phyloP scores from a whole-genome alignment of 495 filamentous ascomycete genomes.

The Staphylotrichum longicolle region DNA sequence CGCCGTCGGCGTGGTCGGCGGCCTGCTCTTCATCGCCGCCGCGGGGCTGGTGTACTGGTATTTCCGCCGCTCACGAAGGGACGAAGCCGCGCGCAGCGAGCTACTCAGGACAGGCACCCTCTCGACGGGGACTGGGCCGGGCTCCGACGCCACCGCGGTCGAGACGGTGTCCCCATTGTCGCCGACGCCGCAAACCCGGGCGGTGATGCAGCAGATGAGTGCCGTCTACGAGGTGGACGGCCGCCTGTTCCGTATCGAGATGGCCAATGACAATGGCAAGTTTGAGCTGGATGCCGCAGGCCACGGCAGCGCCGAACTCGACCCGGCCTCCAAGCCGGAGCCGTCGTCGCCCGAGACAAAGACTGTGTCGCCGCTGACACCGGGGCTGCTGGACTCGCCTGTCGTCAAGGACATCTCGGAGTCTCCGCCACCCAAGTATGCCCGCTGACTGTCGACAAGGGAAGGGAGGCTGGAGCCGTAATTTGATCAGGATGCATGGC shows the following conservation, averaged over 20 bases:
- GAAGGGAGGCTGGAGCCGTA: no score
- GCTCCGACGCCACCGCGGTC: background rate
- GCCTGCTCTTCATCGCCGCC: slow-evolving; percentile 15
- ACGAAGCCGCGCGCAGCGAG: background rate
- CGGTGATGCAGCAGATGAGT: background rate
- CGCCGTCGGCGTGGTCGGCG: slow-evolving; percentile 28
- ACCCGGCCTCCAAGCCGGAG: background rate
- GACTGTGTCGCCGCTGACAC: background rate
- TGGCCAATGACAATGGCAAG: slow-evolving; percentile 21
- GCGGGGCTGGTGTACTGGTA: slow-evolving; percentile 22
- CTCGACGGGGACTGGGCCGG: background rate
- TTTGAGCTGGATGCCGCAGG: slow-evolving; percentile 28
- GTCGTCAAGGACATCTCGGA: background rate
- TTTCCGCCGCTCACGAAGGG: slow-evolving; percentile 18
- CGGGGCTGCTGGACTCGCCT: background rate
- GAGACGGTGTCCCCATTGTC: background rate
- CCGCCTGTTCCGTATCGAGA: slow-evolving; percentile 26
- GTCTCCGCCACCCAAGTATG: slow-evolving; percentile 3
- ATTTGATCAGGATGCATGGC: background rate
- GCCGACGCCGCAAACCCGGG: background rate
- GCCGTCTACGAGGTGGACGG: slow-evolving; percentile 31
- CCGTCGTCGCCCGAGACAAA: background rate
- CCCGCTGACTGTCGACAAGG: background rate
- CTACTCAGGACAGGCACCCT: background rate
- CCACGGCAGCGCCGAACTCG: slow-evolving; percentile 21